Evolutionary conservation across 2,329 filamentous ascomycete species (phyloP).

Genomic region (Pezicula carpinea): DNA sequence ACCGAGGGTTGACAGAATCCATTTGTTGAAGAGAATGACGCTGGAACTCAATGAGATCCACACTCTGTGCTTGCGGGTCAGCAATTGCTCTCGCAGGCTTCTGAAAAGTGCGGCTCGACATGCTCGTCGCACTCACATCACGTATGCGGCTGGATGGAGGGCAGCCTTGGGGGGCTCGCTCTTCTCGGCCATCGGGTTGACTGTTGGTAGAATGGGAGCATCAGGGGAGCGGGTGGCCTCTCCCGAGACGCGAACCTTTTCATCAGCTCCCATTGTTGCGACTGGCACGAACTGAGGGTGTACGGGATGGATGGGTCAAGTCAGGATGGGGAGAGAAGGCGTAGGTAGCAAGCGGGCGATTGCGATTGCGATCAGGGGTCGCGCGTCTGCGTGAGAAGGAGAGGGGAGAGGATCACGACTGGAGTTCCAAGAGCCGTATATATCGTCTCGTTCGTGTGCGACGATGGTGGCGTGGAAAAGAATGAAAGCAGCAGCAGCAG

Average conservation of each 20-base stretch:
- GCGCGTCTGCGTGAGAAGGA: constrained; percentile 5
- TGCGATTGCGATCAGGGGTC: not conserved
- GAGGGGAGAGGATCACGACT: constrained; percentile 11
- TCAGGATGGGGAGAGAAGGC: constrained; percentile 3
- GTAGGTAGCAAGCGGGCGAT: constrained; percentile 16
- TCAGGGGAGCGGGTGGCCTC: constrained; percentile 60
- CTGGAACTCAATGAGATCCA: constrained; percentile 93
- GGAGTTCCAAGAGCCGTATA: too few relatives aligned
- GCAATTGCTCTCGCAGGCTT: not conserved
- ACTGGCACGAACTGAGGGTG: constrained; percentile 21
- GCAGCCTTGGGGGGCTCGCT: constrained; percentile 42
- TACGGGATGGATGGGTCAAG: constrained; percentile 6
- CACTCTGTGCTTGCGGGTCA: constrained; percentile 47
- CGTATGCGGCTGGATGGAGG: constrained; percentile 69
- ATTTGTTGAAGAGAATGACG: constrained; percentile 99
- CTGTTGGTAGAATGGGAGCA: constrained; percentile 67
- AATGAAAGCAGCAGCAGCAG: too few relatives aligned
- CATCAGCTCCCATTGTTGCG: constrained; percentile 56
- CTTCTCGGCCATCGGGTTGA: constrained; percentile 68
- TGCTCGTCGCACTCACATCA: constrained; percentile 47
- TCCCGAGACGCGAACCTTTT: constrained; percentile 81
- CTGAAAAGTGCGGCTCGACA: too few relatives aligned
- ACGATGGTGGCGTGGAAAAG: too few relatives aligned
- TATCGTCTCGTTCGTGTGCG: too few relatives aligned
- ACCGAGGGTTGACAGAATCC: constrained; percentile 79